Evolutionary conservation across 345 rosid genomes (phyloP).

Genomic region (Noccaea caerulescens): DNA sequence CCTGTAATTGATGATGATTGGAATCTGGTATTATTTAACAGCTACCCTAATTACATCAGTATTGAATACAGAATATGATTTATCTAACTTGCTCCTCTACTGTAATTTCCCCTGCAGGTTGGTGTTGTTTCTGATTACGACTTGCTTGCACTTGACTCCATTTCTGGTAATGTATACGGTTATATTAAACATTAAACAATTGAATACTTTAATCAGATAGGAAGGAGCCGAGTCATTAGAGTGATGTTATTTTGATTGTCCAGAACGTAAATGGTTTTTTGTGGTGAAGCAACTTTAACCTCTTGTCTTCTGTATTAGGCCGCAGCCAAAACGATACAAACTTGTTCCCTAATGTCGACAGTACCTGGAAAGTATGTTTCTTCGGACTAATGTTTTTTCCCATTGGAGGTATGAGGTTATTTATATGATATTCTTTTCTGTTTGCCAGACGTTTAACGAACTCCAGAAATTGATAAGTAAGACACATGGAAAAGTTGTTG

Average conservation of each 20-base stretch:
- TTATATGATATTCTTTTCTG: neutral
- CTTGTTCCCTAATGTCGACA: constrained; percentile 83
- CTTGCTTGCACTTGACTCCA: constrained; percentile 78
- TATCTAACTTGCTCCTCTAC: constrained; percentile 3
- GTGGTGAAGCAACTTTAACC: constrained; percentile 24
- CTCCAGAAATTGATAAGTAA: constrained; percentile 76
- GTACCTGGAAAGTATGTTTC: constrained; percentile 83
- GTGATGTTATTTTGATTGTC: constrained; percentile 9
- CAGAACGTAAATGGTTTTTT: constrained; percentile 1
- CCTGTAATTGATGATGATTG: constrained; percentile 91
- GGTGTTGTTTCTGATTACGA: constrained; percentile 99
- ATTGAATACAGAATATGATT: too few relatives aligned
- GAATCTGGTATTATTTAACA: constrained; percentile 62
- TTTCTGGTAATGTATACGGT: constrained; percentile 65
- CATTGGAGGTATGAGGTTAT: neutral
- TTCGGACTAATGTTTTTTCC: too few relatives aligned
- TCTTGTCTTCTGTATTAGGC: constrained; percentile 52
- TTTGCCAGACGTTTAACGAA: constrained; percentile 72
- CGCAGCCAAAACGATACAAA: constrained; percentile 58
- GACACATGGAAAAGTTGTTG: constrained; percentile 83
- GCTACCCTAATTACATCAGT: too few relatives aligned
- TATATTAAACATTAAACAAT: neutral
- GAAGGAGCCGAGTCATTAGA: neutral
- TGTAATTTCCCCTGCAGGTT: constrained; percentile 58
- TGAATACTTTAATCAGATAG: constrained; percentile 5